phyloP scores from a whole-genome alignment of 164 flowering plant species.

The Buxus sempervirens region DNA sequence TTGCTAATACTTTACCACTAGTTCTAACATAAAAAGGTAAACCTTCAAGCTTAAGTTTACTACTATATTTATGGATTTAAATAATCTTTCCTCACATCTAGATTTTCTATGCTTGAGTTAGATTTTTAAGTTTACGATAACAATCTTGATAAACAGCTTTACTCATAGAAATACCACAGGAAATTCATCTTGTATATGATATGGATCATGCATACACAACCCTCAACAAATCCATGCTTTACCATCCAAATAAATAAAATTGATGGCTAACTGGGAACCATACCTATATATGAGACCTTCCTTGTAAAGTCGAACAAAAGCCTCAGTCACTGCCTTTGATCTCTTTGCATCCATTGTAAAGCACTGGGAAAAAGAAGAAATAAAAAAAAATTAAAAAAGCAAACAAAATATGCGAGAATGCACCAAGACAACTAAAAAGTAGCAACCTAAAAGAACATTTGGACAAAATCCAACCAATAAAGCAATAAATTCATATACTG shows the following conservation, averaged over 20 bases:
- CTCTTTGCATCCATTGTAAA: conserved; percentile 96
- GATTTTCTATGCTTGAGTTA: not conserved
- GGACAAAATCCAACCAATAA: not conserved
- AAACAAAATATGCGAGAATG: not conserved
- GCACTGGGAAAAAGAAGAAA: conserved; percentile 40
- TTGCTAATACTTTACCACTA: not conserved
- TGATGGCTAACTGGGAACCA: not conserved
- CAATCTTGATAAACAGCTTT: not conserved
- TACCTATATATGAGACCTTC: conserved; percentile 92
- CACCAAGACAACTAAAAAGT: not conserved
- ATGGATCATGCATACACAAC: not conserved
- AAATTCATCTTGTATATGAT: not conserved
- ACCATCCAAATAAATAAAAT: not conserved
- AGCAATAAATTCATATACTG: conserved; percentile 2
- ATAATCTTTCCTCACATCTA: not conserved
- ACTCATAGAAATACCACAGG: not conserved
- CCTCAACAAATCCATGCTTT: too few relatives aligned
- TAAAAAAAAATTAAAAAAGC: not conserved
- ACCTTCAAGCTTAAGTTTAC: not conserved
- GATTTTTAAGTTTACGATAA: too few relatives aligned
- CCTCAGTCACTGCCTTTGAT: conserved; percentile 91
- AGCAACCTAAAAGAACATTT: not conserved
- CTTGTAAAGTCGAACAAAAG: conserved; percentile 76
- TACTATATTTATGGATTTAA: too few relatives aligned
- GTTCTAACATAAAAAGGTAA: not conserved